phyloP scores from a whole-genome alignment of 2,329 filamentous ascomycete genomes.

The Gliomastix tumulicola region DNA sequence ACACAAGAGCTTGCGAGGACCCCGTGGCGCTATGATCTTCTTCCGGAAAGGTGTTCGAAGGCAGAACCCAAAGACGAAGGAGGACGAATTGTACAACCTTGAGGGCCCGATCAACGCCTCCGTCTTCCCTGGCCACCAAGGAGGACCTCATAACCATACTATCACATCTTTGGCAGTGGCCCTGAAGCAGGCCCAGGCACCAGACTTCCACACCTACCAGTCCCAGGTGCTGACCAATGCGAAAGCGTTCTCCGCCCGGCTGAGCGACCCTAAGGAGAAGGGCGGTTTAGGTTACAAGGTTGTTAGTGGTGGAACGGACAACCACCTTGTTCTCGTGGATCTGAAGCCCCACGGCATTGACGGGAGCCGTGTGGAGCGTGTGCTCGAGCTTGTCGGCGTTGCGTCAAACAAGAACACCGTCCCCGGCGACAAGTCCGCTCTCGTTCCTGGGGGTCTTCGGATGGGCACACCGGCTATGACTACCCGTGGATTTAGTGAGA shows the following conservation, averaged over 20 bases:
- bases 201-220: slow-evolving; percentile 92
- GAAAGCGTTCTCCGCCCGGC: slow-evolving; percentile 69
- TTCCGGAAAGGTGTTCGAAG: slow-evolving; percentile 87
- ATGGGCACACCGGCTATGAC: slow-evolving; percentile 98
- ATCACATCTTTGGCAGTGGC: slow-evolving; percentile 94
- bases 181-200: slow-evolving; percentile 82
- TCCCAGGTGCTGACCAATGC: slow-evolving; percentile 84
- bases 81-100: slow-evolving; percentile 81
- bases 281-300: slow-evolving; percentile 79
- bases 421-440: slow-evolving; percentile 86
- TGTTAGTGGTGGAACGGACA: slow-evolving; percentile 92
- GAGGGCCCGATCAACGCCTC: slow-evolving; percentile 92
- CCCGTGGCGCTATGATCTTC: slow-evolving; percentile 96
- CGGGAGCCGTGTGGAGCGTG: slow-evolving; percentile 80
- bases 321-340: slow-evolving; percentile 90
- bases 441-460: slow-evolving; percentile 86
- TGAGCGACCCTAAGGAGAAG: slow-evolving; percentile 63
- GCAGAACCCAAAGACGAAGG: slow-evolving; percentile 77
- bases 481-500: slow-evolving; percentile 81
- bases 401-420: slow-evolving; percentile 99
- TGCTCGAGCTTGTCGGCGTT: slow-evolving; percentile 87
- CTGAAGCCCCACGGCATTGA: slow-evolving; percentile 85
- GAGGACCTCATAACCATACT: slow-evolving; percentile 97
- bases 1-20: slow-evolving; percentile 94
- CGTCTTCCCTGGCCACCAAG: slow-evolving; percentile 97